phyloP scores from a whole-genome alignment of 495 filamentous ascomycete species.

The Aspergillus olivimuriae region DNA sequence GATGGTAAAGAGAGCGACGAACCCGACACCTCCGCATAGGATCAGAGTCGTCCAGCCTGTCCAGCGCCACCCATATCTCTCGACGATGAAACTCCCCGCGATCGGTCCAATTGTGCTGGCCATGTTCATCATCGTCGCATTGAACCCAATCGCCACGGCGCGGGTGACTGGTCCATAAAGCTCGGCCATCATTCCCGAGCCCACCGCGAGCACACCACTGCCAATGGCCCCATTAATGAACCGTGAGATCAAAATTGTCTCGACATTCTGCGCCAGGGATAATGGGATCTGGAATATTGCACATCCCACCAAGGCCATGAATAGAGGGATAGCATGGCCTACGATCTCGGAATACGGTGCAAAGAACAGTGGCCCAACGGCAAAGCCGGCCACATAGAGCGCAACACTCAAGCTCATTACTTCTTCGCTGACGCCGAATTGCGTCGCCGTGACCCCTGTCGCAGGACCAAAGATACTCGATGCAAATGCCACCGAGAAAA shows the following conservation, averaged over 20 bases:
- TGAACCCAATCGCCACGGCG: constrained; percentile 18
- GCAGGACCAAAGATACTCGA: constrained; percentile 46
- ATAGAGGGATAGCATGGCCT: constrained; percentile 42
- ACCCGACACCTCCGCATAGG: constrained; percentile 43
- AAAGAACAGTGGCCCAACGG: constrained; percentile 48
- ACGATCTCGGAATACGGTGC: constrained; percentile 56
- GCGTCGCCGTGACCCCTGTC: constrained; percentile 31
- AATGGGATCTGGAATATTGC: constrained; percentile 39
- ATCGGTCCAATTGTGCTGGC: constrained; percentile 24
- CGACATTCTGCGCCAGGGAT: constrained; percentile 34
- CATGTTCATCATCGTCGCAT: constrained; percentile 20
- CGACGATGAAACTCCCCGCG: constrained; percentile 19
- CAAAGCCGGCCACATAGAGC: constrained; percentile 45
- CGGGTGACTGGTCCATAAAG: constrained; percentile 20
- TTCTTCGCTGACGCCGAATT: constrained; percentile 43
- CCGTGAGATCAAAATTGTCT: constrained; percentile 44
- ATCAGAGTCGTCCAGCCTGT: constrained; percentile 49
- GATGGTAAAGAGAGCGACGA: constrained; percentile 46
- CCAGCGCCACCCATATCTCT: constrained; percentile 47
- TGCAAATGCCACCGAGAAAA: constrained; percentile 42
- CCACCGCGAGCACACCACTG: constrained; percentile 41
- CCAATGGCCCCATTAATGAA: constrained; percentile 44
- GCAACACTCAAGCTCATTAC: constrained; percentile 43
- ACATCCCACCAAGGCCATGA: constrained; percentile 28
- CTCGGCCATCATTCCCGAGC: constrained; percentile 30